These are phyloP conservation scores for Eucalyptus paniculata DNA, from an alignment of 345 rosid genomes.

Conservation along the genomic window DNA sequence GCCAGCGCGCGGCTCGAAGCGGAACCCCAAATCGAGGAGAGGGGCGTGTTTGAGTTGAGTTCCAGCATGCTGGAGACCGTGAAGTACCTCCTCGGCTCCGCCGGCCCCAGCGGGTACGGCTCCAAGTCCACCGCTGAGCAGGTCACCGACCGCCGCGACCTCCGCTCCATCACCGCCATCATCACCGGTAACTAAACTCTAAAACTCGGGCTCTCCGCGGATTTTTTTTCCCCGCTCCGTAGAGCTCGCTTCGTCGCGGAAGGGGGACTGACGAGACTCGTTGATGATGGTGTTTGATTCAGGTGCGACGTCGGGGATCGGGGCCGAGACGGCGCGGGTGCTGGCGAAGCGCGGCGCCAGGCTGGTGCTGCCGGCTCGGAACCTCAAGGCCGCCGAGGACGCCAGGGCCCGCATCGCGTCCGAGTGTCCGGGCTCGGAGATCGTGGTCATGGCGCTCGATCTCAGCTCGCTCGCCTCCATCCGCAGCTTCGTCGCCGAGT, in stretches of 20 bases:
- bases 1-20: background rate
- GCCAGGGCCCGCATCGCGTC: conserved; percentile 54
- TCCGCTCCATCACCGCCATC: conserved; percentile 59
- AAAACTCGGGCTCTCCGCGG: background rate
- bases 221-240: background rate
- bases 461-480: conserved; percentile 83
- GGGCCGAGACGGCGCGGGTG: conserved; percentile 90
- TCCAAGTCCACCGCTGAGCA: conserved; percentile 86
- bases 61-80: conserved; percentile 56
- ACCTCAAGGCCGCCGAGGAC: conserved; percentile 76
- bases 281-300: background rate
- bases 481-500: conserved; percentile 50
- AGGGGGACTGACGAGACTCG: too few relatives aligned
- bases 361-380: conserved; percentile 80
- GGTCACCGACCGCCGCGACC: conserved; percentile 51
- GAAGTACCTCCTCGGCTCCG: conserved; percentile 66
- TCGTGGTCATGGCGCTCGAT: conserved; percentile 75
- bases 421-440: conserved; percentile 58
- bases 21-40: background rate
- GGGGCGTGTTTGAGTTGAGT: background rate
- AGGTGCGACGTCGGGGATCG: conserved; percentile 98
- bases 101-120: conserved; percentile 76
- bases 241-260: background rate
- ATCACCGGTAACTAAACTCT: conserved; percentile 54
- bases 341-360: conserved; percentile 69